A percentile compares a stretch with the other conserved stretches of the same genome.
phyloP scores from a whole-genome alignment of 1,284 basidiomycete genomes.

The Ceratobasidium sp. region DNA sequence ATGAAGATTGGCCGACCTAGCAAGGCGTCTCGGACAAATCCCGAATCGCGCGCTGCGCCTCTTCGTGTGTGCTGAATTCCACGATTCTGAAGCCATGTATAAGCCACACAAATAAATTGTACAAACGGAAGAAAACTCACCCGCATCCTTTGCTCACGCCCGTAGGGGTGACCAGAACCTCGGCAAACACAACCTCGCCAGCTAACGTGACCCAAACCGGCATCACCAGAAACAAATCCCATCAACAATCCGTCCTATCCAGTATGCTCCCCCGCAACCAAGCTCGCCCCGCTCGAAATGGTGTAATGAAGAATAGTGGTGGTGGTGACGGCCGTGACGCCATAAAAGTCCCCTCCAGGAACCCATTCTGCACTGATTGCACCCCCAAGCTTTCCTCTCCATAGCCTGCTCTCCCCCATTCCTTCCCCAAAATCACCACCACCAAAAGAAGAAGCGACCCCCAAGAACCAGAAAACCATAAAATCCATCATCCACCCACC shows the following conservation, averaged over 20 bases:
- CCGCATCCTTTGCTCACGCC: conserved; percentile 98
- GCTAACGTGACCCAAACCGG: conserved; percentile 78
- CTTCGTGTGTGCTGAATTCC: conserved; percentile 85
- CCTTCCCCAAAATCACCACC: conserved; percentile 21
- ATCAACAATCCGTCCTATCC: conserved; percentile 42
- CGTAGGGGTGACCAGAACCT: conserved; percentile 95
- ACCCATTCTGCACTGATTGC: conserved; percentile 19
- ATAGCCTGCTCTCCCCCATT: background rate
- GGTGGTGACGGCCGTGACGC: conserved; percentile 22
- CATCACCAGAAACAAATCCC: conserved; percentile 55
- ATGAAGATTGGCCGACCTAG: conserved; percentile 95
- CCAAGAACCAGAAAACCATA: conserved; percentile 53
- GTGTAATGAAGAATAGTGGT: conserved; percentile 32
- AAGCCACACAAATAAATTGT: conserved; percentile 7
- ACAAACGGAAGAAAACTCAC: conserved; percentile 61
- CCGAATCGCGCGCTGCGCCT: conserved; percentile 82
- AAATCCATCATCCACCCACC: conserved; percentile 86
- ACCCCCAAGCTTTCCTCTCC: conserved; percentile 48
- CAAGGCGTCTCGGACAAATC: conserved; percentile 87
- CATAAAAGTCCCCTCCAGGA: conserved; percentile 37
- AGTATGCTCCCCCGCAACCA: conserved; percentile 49
- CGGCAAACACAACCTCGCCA: conserved; percentile 98
- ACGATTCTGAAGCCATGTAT: conserved; percentile 71
- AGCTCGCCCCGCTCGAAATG: conserved; percentile 39
- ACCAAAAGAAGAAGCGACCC: conserved; percentile 50